These are phyloP conservation scores for Geotrichum fermentans DNA, from an alignment of 1,139 yeast genomes.

Conservation along the genomic window DNA sequence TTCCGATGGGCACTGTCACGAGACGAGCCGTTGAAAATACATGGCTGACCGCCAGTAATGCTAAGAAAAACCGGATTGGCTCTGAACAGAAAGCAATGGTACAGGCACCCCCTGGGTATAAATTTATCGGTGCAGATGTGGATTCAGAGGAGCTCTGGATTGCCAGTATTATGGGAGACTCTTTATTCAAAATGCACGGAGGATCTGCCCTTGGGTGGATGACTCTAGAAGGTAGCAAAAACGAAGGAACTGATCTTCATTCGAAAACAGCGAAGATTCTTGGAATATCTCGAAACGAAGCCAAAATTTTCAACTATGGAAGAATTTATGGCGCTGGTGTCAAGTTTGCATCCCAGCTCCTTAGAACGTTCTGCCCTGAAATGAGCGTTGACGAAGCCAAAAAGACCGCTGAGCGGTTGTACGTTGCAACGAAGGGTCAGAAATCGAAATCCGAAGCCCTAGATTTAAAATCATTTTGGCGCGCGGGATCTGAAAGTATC, in stretches of 20 bases:
- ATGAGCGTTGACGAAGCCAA: slow-evolving; percentile 66
- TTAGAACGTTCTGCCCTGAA: slow-evolving; percentile 75
- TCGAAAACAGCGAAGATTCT: slow-evolving; percentile 88
- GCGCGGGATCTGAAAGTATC: slow-evolving; percentile 91
- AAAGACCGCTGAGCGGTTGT: slow-evolving; percentile 61
- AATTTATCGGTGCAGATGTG: slow-evolving; percentile 93
- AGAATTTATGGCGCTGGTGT: slow-evolving; percentile 97
- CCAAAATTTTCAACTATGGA: slow-evolving; percentile 93
- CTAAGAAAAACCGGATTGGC: slow-evolving; percentile 78
- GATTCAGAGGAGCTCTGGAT: slow-evolving; percentile 98
- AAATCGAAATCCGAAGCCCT: slow-evolving; percentile 39
- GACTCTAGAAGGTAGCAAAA: slow-evolving; percentile 94
- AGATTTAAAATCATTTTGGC: slow-evolving; percentile 51
- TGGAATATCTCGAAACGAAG: slow-evolving; percentile 86
- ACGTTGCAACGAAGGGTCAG: slow-evolving; percentile 78
- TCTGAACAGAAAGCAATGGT: slow-evolving; percentile 88
- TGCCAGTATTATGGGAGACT: slow-evolving; percentile 91
- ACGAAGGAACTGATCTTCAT: slow-evolving; percentile 87
- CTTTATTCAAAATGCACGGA: slow-evolving; percentile 84
- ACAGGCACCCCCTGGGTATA: slow-evolving; percentile 82
- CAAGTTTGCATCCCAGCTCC: slow-evolving; percentile 73
- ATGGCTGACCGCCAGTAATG: slow-evolving; percentile 96
- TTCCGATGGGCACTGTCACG: slow-evolving; percentile 95
- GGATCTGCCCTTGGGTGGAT: slow-evolving; percentile 98
- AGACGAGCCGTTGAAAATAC: slow-evolving; percentile 95